A percentile compares a stretch with the other conserved stretches of the same genome.
phyloP scores from a whole-genome alignment of 257 asterid species.

The Thymus quinquecostatus region DNA sequence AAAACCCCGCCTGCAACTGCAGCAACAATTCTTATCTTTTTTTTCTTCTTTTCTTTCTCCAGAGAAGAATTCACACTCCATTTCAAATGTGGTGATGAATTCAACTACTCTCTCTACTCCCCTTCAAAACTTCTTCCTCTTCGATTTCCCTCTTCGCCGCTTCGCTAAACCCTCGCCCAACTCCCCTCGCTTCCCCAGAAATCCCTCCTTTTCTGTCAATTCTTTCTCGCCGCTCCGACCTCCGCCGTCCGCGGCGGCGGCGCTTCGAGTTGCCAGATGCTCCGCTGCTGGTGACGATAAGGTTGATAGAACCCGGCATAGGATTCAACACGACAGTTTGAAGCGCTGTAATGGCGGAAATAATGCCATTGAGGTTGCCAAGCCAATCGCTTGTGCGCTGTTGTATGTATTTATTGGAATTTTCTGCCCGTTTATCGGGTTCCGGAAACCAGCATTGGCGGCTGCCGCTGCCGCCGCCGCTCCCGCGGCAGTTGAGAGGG shows the following conservation, averaged over 20 bases:
- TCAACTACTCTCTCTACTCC: slow-evolving; percentile 40
- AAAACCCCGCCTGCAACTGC: neutral
- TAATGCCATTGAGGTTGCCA: slow-evolving; percentile 43
- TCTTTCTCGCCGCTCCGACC: slow-evolving; percentile 33
- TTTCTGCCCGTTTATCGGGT: slow-evolving; percentile 55
- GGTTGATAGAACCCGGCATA: slow-evolving; percentile 9
- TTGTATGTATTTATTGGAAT: slow-evolving; percentile 51
- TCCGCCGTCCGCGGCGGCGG: slow-evolving; percentile 19
- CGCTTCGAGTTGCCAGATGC: slow-evolving; percentile 31
- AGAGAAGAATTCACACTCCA: neutral
- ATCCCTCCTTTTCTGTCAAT: slow-evolving; percentile 31
- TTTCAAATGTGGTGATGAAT: slow-evolving; percentile 43
- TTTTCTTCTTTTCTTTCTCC: neutral
- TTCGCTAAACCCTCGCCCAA: slow-evolving; percentile 35
- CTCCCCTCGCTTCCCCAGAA: slow-evolving; percentile 27
- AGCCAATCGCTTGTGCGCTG: slow-evolving; percentile 61
- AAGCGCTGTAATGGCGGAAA: slow-evolving; percentile 36
- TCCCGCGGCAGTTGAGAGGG: slow-evolving; percentile 24
- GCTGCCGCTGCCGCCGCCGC: slow-evolving; percentile 49
- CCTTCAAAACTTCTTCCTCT: slow-evolving; percentile 29
- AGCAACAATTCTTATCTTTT: slow-evolving; percentile 34
- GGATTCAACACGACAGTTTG: slow-evolving; percentile 10
- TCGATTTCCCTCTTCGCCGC: slow-evolving; percentile 34
- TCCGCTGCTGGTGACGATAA: slow-evolving; percentile 23
- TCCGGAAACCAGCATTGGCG: slow-evolving; percentile 48